A percentile compares a stretch with the other conserved stretches of the same genome.
These are phyloP conservation scores for Geosmithia flava DNA, from an alignment of 2,329 filamentous ascomycete species.

Conservation along the genomic window DNA sequence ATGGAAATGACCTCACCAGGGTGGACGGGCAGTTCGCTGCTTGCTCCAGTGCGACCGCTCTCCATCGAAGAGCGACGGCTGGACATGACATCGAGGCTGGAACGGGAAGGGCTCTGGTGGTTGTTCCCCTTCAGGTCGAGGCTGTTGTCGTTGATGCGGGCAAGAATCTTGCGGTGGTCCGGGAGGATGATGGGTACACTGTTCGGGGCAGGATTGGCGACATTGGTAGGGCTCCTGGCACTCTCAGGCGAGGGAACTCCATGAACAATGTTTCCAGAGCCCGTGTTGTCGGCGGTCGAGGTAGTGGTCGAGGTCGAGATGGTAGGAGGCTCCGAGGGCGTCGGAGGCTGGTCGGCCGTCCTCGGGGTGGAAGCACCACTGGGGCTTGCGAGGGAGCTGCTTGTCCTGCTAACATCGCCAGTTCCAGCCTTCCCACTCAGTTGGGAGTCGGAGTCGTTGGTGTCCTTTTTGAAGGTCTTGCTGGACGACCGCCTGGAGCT, in stretches of 20 bases:
- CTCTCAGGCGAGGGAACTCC: not conserved
- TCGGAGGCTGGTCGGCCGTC: not conserved
- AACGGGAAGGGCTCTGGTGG: slow-evolving; percentile 13
- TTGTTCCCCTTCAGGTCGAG: slow-evolving; percentile 13
- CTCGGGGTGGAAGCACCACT: not conserved
- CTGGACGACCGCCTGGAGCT: slow-evolving; percentile 11
- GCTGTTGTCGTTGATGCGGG: slow-evolving; percentile 18
- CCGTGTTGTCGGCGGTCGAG: not conserved
- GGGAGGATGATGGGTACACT: not conserved
- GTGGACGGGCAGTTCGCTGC: slow-evolving; percentile 24
- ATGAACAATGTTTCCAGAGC: not conserved
- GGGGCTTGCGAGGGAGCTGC: not conserved
- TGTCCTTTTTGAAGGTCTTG: slow-evolving; percentile 4
- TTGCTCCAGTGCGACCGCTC: slow-evolving; percentile 19
- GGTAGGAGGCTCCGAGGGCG: not conserved
- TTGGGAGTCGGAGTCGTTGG: not conserved
- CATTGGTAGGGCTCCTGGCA: not conserved
- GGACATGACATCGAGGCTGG: slow-evolving; percentile 14
- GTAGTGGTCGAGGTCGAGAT: not conserved
- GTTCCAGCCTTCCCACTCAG: not conserved
- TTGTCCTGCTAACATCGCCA: not conserved
- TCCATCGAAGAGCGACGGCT: slow-evolving; percentile 10
- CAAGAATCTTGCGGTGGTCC: slow-evolving; percentile 7
- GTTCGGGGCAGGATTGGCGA: not conserved
- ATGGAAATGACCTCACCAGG: slow-evolving; percentile 26